Evolutionary conservation across 2,329 filamentous ascomycete genomes (phyloP), one percentile per base, ranked within the genome.

Genomic region (Ceratocystis albifundus): DNA sequence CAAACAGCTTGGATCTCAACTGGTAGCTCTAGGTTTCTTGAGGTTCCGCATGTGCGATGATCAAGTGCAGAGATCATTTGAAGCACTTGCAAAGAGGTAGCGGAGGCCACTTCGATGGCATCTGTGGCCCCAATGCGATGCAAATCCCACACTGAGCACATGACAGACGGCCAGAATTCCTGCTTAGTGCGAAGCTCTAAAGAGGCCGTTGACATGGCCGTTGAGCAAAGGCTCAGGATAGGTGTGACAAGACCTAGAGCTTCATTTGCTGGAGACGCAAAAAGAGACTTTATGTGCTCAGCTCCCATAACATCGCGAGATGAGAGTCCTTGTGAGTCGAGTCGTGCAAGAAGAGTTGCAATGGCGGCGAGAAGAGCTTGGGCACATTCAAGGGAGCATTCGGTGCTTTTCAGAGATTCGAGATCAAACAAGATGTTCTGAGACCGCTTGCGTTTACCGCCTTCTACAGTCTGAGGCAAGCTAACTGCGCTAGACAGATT

Each of bases 261-360:
- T 20, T 84, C 82, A 7, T 75, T 69, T 0, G 79, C 78, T 0
- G 82, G 75, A 0, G 76, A 76, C 65, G 76, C 80, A 71, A 85
- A 84, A 5, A 85, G 75, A 3, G 82, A 82, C 69, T 80, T 81
- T 70, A 85, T 78, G 68, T 84, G 82, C 71, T 84, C 82, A 1
- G 80, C 80, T 17, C 83, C 83, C 70, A 84, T 82, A 64, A 73
- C 77, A 70, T 78, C 76, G 68, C 77, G 77, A 12, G 77, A 75
- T 8, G 75, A 75, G 28, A 72, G 72, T 2, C 70, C 71, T 6
- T 72, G 72, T 15, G 72, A 71, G 41, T 77, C 75, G 4, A 81
- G 75, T 22, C 80, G 79, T 1, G 72, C 72, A n/a, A 84, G 69
- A 3, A 85, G 75, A 5, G 74, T 74, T 10, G 73, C 74, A 0